A percentile compares a stretch with the other conserved stretches of the same genome.
Evolutionary conservation across 2,329 filamentous ascomycete species (phyloP).

Genomic region (Fusarium nisikadoi): DNA sequence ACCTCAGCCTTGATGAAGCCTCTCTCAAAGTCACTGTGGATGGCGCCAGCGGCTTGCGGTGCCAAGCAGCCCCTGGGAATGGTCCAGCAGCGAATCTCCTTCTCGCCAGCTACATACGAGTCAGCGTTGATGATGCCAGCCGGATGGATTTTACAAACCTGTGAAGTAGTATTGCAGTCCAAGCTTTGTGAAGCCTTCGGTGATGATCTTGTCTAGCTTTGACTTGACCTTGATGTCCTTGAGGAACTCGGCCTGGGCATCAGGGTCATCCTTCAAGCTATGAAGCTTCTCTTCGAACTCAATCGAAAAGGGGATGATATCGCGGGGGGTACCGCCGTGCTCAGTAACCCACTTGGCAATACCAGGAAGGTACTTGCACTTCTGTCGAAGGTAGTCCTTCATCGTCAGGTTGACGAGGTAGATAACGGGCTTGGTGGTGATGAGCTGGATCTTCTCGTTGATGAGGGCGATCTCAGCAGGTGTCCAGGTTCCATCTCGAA

Average conservation of each 20-base stretch:
- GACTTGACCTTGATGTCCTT: conserved; percentile 56
- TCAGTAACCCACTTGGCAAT: conserved; percentile 59
- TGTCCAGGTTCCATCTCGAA: conserved; percentile 56
- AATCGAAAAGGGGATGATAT: conserved; percentile 57
- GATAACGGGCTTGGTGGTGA: conserved; percentile 58
- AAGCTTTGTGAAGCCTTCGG: conserved; percentile 57
- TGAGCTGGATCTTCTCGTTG: conserved; percentile 58
- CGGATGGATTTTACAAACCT: conserved; percentile 36
- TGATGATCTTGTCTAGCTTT: conserved; percentile 55
- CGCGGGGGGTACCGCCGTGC: conserved; percentile 54
- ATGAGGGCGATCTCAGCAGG: conserved; percentile 57
- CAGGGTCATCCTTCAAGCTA: conserved; percentile 51
- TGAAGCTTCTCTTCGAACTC: conserved; percentile 59
- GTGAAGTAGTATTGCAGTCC: conserved; percentile 59
- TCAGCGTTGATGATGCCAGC: conserved; percentile 1
- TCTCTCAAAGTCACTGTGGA: conserved; percentile 56
- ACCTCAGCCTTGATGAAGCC: conserved; percentile 60
- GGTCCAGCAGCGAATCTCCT: conserved; percentile 58
- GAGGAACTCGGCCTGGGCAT: conserved; percentile 49
- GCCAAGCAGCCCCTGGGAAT: conserved; percentile 52
- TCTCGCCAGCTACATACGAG: conserved; percentile 51
- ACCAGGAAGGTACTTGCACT: conserved; percentile 57
- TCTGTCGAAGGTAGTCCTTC: conserved; percentile 59
- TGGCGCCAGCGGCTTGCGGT: conserved; percentile 55
- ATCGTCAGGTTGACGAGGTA: conserved; percentile 59